phyloP scores from a whole-genome alignment of 768 basidiomycete genomes.

The Psilocybe tampanensis region DNA sequence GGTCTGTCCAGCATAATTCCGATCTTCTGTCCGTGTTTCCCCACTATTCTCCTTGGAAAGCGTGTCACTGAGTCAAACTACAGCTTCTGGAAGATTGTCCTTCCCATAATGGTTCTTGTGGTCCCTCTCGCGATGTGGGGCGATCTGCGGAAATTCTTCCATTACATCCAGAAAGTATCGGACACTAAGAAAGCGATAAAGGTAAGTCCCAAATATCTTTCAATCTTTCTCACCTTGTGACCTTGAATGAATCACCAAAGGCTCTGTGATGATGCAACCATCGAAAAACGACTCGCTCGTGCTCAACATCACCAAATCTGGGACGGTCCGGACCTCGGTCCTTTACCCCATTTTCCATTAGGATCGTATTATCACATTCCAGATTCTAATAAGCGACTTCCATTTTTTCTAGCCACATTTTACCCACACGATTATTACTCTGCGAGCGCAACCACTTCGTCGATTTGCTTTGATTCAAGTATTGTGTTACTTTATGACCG shows the following conservation, averaged over 20 bases:
- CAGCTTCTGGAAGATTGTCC: conserved; percentile 69
- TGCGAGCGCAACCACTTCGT: no score
- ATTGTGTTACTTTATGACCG: no score
- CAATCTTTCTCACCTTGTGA: background rate
- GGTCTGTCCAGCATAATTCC: conserved; percentile 45
- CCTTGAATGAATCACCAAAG: background rate
- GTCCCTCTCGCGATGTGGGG: conserved; percentile 52
- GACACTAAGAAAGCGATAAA: conserved; percentile 29
- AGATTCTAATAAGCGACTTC: no score
- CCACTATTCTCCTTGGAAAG: background rate
- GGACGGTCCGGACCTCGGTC: no score
- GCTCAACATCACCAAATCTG: no score
- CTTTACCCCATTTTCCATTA: no score
- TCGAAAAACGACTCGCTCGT: no score
- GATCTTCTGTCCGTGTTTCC: conserved; percentile 45
- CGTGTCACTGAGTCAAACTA: background rate
- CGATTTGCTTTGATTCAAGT: no score
- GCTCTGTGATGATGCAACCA: background rate
- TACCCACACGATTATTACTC: no score
- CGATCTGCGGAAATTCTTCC: conserved; percentile 49
- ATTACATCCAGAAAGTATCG: conserved; percentile 49
- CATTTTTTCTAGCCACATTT: no score
- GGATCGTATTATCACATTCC: no score
- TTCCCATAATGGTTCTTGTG: conserved; percentile 59
- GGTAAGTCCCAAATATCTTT: conserved; percentile 25